phyloP scores from a whole-genome alignment of 345 rosid species.

The Eutrema japonicum region DNA sequence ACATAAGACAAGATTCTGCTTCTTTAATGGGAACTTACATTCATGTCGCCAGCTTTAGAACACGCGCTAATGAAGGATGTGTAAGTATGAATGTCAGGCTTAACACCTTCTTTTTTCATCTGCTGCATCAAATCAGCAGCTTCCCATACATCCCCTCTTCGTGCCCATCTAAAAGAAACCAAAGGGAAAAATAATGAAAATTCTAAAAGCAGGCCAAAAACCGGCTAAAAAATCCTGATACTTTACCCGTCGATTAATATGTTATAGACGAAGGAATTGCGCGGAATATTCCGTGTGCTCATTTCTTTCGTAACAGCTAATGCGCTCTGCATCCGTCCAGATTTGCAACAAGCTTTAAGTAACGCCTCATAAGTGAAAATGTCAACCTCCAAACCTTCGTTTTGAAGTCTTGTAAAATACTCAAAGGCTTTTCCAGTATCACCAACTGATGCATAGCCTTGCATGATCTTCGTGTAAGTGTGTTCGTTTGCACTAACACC shows the following conservation, averaged over 20 bases:
- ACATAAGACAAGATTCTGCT: not conserved
- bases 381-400: constrained; percentile 86
- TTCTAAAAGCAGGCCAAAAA: constrained; percentile 8
- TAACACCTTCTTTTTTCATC: constrained; percentile 84
- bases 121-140: constrained; percentile 95
- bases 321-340: constrained; percentile 99
- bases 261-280: constrained; percentile 85
- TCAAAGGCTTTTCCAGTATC: constrained; percentile 95
- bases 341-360: constrained; percentile 95
- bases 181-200: constrained; percentile 13
- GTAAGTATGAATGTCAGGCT: constrained; percentile 89
- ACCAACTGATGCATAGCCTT: constrained; percentile 92
- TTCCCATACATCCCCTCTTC: constrained; percentile 98
- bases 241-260: constrained; percentile 89
- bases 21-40: constrained; percentile 50
- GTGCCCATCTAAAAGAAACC: constrained; percentile 74
- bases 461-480: constrained; percentile 95
- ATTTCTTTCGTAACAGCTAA: constrained; percentile 94
- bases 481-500: constrained; percentile 84
- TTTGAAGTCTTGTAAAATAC: constrained; percentile 76
- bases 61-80: constrained; percentile 95
- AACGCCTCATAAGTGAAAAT: constrained; percentile 85
- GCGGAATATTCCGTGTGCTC: constrained; percentile 75
- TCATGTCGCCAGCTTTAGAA: constrained; percentile 96
- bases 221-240: not conserved